Evolutionary conservation across 495 filamentous ascomycete species (phyloP).

Genomic region (Penicillium angulare): DNA sequence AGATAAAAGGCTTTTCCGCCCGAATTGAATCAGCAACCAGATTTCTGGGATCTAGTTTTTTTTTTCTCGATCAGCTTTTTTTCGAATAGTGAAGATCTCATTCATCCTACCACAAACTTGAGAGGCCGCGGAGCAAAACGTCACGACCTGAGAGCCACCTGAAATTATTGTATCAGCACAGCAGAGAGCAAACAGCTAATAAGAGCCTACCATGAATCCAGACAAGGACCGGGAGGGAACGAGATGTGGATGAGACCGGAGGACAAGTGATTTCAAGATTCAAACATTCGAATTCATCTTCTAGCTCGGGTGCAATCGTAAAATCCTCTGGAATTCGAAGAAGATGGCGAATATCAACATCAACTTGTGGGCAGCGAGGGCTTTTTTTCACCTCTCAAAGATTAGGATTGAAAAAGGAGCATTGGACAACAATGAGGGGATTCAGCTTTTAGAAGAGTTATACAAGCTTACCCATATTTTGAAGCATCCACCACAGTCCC

Average conservation of each 20-base stretch:
- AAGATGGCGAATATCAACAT: constrained; percentile 38
- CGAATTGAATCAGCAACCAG: constrained; percentile 37
- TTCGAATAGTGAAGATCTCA: not conserved
- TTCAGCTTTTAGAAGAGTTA: too few species aligned
- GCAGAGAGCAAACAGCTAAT: not conserved
- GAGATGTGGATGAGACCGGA: constrained; percentile 8
- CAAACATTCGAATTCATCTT: constrained; percentile 46
- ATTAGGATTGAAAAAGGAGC: not conserved
- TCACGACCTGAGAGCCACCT: constrained; percentile 41
- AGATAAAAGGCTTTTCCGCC: constrained; percentile 48
- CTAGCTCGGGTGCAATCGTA: constrained; percentile 25
- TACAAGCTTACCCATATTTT: constrained; percentile 38
- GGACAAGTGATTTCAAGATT: constrained; percentile 43
- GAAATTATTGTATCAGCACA: not conserved
- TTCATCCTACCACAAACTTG: constrained; percentile 37
- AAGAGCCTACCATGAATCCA: constrained; percentile 41
- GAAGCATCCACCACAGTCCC: constrained; percentile 32
- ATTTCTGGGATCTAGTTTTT: constrained; percentile 27
- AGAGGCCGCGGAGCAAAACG: constrained; percentile 42
- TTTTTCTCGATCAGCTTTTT: not conserved
- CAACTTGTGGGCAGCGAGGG: constrained; percentile 37
- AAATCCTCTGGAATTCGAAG: constrained; percentile 39
- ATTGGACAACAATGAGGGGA: not conserved
- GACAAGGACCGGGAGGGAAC: constrained; percentile 36
- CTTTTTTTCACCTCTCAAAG: constrained; percentile 20